Conservation (phyloP, 805 yeast genomes). For the Wickerhamiella dianesei region DNA sequence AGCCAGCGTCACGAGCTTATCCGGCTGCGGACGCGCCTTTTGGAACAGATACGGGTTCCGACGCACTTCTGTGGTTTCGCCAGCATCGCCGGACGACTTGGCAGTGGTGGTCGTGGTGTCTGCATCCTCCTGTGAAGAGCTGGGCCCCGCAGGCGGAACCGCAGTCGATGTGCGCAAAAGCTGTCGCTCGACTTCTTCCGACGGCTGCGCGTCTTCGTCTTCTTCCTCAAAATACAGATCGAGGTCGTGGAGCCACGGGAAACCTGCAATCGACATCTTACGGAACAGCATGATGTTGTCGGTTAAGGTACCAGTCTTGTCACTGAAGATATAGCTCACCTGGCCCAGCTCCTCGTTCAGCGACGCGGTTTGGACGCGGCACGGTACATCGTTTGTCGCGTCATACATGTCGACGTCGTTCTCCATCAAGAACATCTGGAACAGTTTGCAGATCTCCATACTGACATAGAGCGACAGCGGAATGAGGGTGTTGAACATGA, state of each 20-base stretch:
- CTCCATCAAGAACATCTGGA: conserved; percentile 69
- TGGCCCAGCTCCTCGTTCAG: conserved; percentile 95
- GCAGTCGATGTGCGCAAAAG: neutral
- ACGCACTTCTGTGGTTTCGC: neutral
- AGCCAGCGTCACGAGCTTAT: conserved; percentile 12
- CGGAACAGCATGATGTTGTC: conserved; percentile 90
- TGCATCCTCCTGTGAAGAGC: too few relatives aligned
- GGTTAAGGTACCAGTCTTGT: conserved; percentile 93
- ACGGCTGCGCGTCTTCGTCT: conserved; percentile 7
- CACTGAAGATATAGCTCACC: conserved; percentile 87
- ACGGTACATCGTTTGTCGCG: conserved; percentile 68
- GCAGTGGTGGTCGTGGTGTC: too few relatives aligned
- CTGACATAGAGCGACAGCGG: conserved; percentile 92
- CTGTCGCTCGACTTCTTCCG: neutral
- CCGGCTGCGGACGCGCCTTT: conserved; percentile 12
- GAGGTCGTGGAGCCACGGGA: conserved; percentile 75
- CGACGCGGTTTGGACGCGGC: conserved; percentile 90
- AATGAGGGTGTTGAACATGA: conserved; percentile 93
- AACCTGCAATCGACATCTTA: conserved; percentile 75
- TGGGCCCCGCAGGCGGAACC: neutral
- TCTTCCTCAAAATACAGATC: conserved; percentile 31
- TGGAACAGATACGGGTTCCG: conserved; percentile 16
- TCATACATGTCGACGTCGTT: conserved; percentile 94
- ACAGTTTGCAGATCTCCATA: conserved; percentile 85
- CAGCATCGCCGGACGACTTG: neutral